Evolutionary conservation across 179 eudicot species (phyloP).

Genomic region (Sideroxylon spinosum): DNA sequence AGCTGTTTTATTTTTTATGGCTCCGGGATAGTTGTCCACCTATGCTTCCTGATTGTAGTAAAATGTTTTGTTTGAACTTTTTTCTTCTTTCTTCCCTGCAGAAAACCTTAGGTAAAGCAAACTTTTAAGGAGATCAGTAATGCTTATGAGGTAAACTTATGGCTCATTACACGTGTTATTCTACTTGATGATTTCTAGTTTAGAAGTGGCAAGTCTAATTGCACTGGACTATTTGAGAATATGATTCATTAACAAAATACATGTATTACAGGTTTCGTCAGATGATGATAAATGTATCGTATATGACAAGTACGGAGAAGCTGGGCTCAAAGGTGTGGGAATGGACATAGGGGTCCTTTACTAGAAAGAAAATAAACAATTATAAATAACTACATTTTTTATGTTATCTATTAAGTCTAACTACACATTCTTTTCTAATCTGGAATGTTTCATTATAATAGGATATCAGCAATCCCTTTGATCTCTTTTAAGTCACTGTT

Average conservation of each 20-base stretch:
- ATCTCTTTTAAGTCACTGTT: conserved; percentile 83
- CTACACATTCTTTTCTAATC: background rate
- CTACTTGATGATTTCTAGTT: background rate
- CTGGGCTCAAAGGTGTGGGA: conserved; percentile 92
- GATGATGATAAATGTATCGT: conserved; percentile 97
- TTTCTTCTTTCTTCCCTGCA: conserved; percentile 26
- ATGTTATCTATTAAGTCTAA: background rate
- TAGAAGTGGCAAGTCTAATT: background rate
- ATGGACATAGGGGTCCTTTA: conserved; percentile 66
- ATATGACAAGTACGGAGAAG: conserved; percentile 93
- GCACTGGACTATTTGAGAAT: background rate
- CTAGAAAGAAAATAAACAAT: background rate
- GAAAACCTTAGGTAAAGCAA: conserved; percentile 89
- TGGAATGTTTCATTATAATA: conserved; percentile 24
- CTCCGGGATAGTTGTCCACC: background rate
- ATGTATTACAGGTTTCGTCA: conserved; percentile 61
- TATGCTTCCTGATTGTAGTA: background rate
- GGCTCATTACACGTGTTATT: background rate
- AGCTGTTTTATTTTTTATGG: background rate
- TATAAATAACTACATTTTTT: background rate
- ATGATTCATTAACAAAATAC: conserved; percentile 2
- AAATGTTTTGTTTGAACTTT: conserved; percentile 7
- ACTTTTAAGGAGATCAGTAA: conserved; percentile 92
- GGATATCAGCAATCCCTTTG: conserved; percentile 93
- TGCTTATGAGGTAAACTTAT: conserved; percentile 80